Percentiles rank a stretch among this genome's conserved stretches.
Evolutionary conservation across 1,139 yeast species (phyloP).

Genomic region (Insectozyma bohioensis): DNA sequence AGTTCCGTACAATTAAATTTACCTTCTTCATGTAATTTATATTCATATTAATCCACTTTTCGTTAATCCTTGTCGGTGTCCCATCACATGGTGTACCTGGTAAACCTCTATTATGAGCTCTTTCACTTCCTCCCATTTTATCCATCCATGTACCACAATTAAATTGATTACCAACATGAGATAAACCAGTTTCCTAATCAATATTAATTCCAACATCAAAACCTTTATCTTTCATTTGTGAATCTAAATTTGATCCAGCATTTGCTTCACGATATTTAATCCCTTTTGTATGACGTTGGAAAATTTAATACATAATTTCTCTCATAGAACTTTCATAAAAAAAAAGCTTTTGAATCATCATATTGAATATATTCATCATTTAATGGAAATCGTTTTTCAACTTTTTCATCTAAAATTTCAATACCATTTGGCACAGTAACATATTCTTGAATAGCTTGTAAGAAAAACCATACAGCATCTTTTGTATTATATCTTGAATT

Average conservation of each 20-base stretch:
- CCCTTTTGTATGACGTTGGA: conserved; percentile 84
- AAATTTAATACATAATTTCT: conserved; percentile 79
- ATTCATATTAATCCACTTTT: conserved; percentile 74
- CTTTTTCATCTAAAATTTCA: conserved; percentile 65
- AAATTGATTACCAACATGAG: conserved; percentile 87
- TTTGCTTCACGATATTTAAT: conserved; percentile 90
- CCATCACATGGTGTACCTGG: conserved; percentile 99
- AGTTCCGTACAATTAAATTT: too few species aligned
- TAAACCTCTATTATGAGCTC: conserved; percentile 79
- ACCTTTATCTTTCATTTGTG: conserved; percentile 91
- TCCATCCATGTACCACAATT: conserved; percentile 99
- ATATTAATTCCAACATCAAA: conserved; percentile 79
- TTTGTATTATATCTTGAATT: conserved; percentile 95
- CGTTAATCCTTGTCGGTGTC: conserved; percentile 65
- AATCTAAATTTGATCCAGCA: conserved; percentile 85
- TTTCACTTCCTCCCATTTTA: conserved; percentile 93
- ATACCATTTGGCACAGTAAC: conserved; percentile 70
- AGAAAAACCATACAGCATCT: conserved; percentile 95
- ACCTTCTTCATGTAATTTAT: too few species aligned
- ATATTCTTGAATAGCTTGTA: conserved; percentile 86
- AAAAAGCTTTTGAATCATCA: conserved; percentile 84
- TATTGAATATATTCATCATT: conserved; percentile 76
- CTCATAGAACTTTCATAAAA: conserved; percentile 65
- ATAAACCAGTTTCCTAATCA: conserved; percentile 87
- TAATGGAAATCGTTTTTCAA: conserved; percentile 81